These are phyloP conservation scores for Amphicarpaea edgeworthii DNA, from an alignment of 306 rosid genomes.

Conservation along the genomic window DNA sequence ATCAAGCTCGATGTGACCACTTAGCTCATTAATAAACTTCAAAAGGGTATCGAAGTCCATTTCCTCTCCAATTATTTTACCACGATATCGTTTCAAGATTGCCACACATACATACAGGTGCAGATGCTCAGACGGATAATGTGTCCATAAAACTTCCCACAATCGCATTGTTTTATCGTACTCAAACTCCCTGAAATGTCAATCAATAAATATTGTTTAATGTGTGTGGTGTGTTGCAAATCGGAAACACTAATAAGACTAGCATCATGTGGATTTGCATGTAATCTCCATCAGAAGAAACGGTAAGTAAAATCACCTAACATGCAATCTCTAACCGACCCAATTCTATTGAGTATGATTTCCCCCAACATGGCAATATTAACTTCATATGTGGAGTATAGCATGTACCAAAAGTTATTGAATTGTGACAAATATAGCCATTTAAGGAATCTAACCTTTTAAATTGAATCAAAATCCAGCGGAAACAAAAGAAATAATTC, in stretches of 20 bases:
- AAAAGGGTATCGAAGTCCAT: conserved; percentile 97
- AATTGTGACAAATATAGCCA: conserved; percentile 6
- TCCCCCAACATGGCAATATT: not conserved
- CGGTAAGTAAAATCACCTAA: not conserved
- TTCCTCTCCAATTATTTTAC: conserved; percentile 84
- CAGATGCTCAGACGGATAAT: conserved; percentile 87
- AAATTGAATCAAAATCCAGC: conserved; percentile 97
- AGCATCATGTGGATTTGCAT: not conserved
- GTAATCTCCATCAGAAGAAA: conserved; percentile 17
- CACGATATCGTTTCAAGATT: conserved; percentile 79
- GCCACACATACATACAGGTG: conserved; percentile 94
- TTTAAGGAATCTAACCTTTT: conserved; percentile 75
- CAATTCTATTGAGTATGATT: not conserved
- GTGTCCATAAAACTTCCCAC: conserved; percentile 98
- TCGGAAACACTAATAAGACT: conserved; percentile 27
- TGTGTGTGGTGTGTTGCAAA: conserved; percentile 6
- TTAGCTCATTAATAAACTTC: conserved; percentile 93
- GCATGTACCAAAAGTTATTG: conserved; percentile 15
- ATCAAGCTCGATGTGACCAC: conserved; percentile 87
- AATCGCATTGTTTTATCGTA: conserved; percentile 78
- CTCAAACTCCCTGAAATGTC: conserved; percentile 79
- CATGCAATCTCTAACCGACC: not conserved
- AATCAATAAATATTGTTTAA: conserved; percentile 36
- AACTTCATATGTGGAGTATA: not conserved
- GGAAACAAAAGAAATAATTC: conserved; percentile 98